A percentile compares a stretch with the other conserved stretches of the same genome.
phyloP scores from a whole-genome alignment of 2,329 filamentous ascomycete species.

The Colletotrichum simmondsii region DNA sequence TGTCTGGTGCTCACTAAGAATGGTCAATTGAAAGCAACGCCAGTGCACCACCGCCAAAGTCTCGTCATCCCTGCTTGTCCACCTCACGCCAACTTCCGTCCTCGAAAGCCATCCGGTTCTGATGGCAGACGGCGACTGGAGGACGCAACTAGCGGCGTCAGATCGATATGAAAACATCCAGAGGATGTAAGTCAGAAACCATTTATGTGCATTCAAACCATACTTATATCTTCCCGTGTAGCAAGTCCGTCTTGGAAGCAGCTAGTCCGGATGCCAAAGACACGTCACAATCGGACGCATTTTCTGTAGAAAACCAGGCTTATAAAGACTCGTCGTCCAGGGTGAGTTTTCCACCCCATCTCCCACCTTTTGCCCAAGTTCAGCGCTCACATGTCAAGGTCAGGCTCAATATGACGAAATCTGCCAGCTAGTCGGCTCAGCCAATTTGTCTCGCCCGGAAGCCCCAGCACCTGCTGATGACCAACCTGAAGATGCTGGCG shows the following conservation, averaged over 20 bases:
- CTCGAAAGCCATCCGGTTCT: not conserved
- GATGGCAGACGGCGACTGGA: conserved; percentile 54
- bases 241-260: conserved; percentile 29
- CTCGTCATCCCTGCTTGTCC: not conserved
- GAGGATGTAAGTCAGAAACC: conserved; percentile 62
- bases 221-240: not conserved
- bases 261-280: conserved; percentile 11
- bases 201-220: not conserved
- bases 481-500: conserved; percentile 42
- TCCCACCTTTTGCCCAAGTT: not conserved
- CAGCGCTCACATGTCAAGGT: not conserved
- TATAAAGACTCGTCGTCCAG: conserved; percentile 30
- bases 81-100: no score
- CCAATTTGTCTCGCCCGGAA: conserved; percentile 9
- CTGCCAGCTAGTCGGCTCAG: conserved; percentile 45
- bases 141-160: conserved; percentile 62
- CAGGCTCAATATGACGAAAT: conserved; percentile 51
- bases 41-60: not conserved
- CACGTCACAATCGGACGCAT: conserved; percentile 35
- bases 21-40: not conserved
- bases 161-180: conserved; percentile 73
- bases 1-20: conserved; percentile 10
- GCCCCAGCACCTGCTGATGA: not conserved
- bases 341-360: conserved; percentile 3
- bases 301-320: conserved; percentile 34